Percentiles rank a stretch among this genome's conserved stretches.
These are phyloP conservation scores for Heracleum sosnowskyi DNA, from an alignment of 129 eudicot species.

Conservation along the genomic window DNA sequence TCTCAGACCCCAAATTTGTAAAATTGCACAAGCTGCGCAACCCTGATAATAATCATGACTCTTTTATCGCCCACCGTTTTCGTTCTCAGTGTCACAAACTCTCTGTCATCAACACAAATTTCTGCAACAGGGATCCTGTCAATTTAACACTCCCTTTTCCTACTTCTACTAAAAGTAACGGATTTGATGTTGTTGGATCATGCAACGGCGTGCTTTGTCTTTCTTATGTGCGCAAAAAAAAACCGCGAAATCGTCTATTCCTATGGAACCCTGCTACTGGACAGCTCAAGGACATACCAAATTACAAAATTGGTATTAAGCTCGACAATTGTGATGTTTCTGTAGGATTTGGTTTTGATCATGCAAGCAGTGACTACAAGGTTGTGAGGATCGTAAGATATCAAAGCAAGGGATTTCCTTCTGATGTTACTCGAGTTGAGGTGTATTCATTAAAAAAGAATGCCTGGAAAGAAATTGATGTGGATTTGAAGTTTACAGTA, in stretches of 20 bases:
- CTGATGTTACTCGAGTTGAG: background rate
- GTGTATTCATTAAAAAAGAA: background rate
- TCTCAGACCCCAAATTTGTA: slow-evolving; percentile 1
- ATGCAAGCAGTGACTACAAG: slow-evolving; percentile 3
- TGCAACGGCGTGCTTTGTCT: slow-evolving; percentile 11
- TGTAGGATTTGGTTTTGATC: slow-evolving; percentile 13
- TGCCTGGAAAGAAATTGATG: slow-evolving; percentile 11
- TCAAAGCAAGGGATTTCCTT: too few species aligned
- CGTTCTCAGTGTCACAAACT: background rate
- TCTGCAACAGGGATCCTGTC: background rate
- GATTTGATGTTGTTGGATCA: background rate
- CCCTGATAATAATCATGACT: background rate
- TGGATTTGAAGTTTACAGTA: background rate
- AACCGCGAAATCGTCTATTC: too few species aligned
- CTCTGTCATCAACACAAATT: background rate
- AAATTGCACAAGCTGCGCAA: background rate
- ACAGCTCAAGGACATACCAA: background rate
- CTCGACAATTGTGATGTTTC: background rate
- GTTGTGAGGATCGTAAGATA: slow-evolving; percentile 3
- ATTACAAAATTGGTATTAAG: background rate
- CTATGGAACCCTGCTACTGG: slow-evolving; percentile 15
- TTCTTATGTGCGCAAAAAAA: too few species aligned
- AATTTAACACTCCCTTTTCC: background rate
- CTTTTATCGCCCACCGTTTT: background rate
- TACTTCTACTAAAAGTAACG: background rate